Evolutionary conservation across 106 monocot species (phyloP).

Genomic region (Dioscorea dumetorum): DNA sequence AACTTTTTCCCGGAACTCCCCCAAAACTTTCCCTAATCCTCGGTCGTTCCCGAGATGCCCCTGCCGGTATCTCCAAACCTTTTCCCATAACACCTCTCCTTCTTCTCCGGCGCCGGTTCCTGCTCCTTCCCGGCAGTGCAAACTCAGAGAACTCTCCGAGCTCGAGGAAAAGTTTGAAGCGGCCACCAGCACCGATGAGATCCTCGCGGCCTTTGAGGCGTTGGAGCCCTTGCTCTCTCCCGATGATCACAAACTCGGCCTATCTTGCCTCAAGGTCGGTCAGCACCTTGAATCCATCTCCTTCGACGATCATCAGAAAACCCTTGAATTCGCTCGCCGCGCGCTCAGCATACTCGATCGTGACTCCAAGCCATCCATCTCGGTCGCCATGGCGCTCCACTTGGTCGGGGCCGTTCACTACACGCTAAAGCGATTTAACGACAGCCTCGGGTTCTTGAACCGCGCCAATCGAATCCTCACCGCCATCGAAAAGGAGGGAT

Average conservation of each 20-base stretch:
- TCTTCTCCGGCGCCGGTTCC: neutral
- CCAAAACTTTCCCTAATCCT: neutral
- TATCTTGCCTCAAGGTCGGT: conserved; percentile 43
- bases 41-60: conserved; percentile 1
- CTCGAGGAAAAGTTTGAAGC: conserved; percentile 30
- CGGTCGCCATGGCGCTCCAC: conserved; percentile 45
- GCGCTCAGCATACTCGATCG: conserved; percentile 46
- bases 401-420: conserved; percentile 47
- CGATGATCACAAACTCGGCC: conserved; percentile 27
- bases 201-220: conserved; percentile 30
- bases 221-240: conserved; percentile 27
- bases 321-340: conserved; percentile 44
- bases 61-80: conserved; percentile 19
- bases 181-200: conserved; percentile 23
- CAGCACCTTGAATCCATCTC: conserved; percentile 36
- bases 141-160: conserved; percentile 1
- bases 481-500: conserved; percentile 22
- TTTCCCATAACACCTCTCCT: conserved; percentile 1
- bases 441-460: conserved; percentile 64
- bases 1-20: neutral
- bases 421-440: conserved; percentile 38
- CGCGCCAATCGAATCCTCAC: conserved; percentile 44
- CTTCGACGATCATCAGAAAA: conserved; percentile 26
- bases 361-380: conserved; percentile 34
- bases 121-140: neutral